Percentiles rank a stretch among this genome's conserved stretches.
Conservation (phyloP, 2,329 filamentous ascomycete species). For the Eurotiales sp. region DNA sequence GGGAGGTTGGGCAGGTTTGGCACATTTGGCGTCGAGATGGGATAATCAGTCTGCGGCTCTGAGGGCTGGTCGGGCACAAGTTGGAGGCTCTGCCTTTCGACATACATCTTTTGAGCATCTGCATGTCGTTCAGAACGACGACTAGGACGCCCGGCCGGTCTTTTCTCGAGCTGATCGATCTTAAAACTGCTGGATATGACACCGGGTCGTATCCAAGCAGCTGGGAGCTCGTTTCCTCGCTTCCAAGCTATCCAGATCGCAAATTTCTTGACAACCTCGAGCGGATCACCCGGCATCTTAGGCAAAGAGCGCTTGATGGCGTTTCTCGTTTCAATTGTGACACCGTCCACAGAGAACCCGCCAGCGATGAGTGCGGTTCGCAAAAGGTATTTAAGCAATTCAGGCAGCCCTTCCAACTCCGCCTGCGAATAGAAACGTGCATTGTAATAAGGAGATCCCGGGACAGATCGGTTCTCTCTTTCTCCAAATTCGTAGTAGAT, state of each 20-base stretch:
- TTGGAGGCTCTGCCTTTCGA: constrained; percentile 36
- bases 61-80: constrained; percentile 27
- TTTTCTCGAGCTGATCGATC: constrained; percentile 50
- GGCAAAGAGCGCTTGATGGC: constrained; percentile 61
- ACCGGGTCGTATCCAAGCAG: constrained; percentile 60
- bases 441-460: constrained; percentile 54
- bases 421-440: constrained; percentile 60
- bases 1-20: too few species aligned
- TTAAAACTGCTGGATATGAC: constrained; percentile 49
- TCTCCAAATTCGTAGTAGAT: constrained; percentile 58
- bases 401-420: constrained; percentile 58
- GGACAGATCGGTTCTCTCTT: constrained; percentile 48
- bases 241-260: constrained; percentile 67
- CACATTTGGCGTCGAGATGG: constrained; percentile 19
- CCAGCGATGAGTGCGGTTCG: constrained; percentile 60
- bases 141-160: constrained; percentile 52
- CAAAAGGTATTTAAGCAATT: constrained; percentile 59
- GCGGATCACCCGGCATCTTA: constrained; percentile 58
- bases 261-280: constrained; percentile 58
- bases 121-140: constrained; percentile 55
- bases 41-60: constrained; percentile 15
- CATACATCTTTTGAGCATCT: constrained; percentile 38
- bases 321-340: constrained; percentile 56
- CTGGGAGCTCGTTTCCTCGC: constrained; percentile 59
- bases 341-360: constrained; percentile 56